Conservation (phyloP, 2,329 filamentous ascomycete species). For the Tympanopsis confertula region DNA sequence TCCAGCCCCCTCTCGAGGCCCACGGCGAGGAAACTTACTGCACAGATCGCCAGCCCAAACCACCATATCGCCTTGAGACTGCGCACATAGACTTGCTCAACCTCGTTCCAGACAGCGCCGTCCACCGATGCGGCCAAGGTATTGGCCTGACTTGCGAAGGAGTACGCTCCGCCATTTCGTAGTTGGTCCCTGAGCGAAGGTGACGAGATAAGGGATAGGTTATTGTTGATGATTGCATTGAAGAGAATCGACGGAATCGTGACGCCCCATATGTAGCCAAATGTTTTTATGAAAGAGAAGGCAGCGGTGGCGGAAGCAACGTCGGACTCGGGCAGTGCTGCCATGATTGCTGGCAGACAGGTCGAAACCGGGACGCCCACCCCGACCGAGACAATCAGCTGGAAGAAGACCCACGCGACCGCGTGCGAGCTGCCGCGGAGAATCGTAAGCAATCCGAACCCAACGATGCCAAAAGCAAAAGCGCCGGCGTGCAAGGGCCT, state of each 20-base stretch:
- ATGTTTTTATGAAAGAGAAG: slow-evolving; percentile 16
- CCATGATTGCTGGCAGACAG: slow-evolving; percentile 15
- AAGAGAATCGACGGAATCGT: slow-evolving; percentile 16
- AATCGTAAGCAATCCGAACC: slow-evolving; percentile 13
- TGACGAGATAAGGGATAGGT: slow-evolving; percentile 7
- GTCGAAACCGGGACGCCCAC: slow-evolving; percentile 13
- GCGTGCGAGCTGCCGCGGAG: slow-evolving; percentile 11
- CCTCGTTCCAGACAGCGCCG: slow-evolving; percentile 1
- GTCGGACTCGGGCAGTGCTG: slow-evolving; percentile 13
- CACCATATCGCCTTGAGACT: slow-evolving; percentile 5
- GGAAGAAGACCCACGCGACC: slow-evolving; percentile 14
- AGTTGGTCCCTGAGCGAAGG: slow-evolving; percentile 4
- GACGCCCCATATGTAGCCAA: slow-evolving; percentile 17
- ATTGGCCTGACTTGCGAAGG: slow-evolving; percentile 4
- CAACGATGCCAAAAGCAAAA: slow-evolving; percentile 13
- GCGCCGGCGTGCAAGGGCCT: slow-evolving; percentile 13
- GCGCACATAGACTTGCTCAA: slow-evolving; percentile 2
- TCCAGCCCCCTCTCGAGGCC: slow-evolving; percentile 2
- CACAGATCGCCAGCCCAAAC: slow-evolving; percentile 3
- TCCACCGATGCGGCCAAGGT: background rate
- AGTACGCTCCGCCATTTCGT: slow-evolving; percentile 11
- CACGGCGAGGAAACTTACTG: slow-evolving; percentile 1
- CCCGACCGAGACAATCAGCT: slow-evolving; percentile 14
- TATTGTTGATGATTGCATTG: slow-evolving; percentile 10
- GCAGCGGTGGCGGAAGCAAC: slow-evolving; percentile 12